Evolutionary conservation across 2,329 filamentous ascomycete species (phyloP).

Genomic region (Epichloe coenophiala): DNA sequence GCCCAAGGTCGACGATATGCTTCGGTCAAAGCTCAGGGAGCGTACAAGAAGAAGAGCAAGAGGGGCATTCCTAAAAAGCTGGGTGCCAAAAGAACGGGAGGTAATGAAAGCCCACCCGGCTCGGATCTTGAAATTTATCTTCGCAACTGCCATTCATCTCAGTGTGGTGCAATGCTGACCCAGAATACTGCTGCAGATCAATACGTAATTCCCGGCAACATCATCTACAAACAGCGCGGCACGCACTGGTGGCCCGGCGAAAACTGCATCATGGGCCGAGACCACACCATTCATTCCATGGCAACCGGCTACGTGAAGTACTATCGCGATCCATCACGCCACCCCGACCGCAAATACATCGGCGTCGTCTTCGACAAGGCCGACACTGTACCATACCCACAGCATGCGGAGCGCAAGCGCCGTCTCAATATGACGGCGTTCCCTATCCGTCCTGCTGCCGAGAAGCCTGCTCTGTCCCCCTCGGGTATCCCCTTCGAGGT

Average conservation of each 20-base stretch:
- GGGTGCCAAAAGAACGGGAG: slow-evolving; percentile 89
- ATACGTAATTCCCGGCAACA: slow-evolving; percentile 90
- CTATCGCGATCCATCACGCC: slow-evolving; percentile 73
- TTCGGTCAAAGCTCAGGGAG: slow-evolving; percentile 50
- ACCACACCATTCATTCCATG: slow-evolving; percentile 88
- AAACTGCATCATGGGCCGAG: slow-evolving; percentile 86
- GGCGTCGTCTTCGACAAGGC: slow-evolving; percentile 78
- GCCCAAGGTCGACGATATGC: slow-evolving; percentile 40
- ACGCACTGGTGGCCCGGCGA: slow-evolving; percentile 92
- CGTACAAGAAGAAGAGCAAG: slow-evolving; percentile 50
- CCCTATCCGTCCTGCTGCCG: slow-evolving; percentile 26
- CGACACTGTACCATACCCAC: slow-evolving; percentile 65
- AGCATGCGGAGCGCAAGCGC: slow-evolving; percentile 59
- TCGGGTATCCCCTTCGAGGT: slow-evolving; percentile 37
- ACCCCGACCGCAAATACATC: slow-evolving; percentile 87
- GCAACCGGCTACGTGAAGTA: slow-evolving; percentile 88
- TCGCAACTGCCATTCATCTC: neutral
- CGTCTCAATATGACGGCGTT: slow-evolving; percentile 58
- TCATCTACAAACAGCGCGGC: slow-evolving; percentile 93
- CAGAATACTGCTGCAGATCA: slow-evolving; percentile 46
- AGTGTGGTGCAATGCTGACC: neutral
- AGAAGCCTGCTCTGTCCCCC: slow-evolving; percentile 28
- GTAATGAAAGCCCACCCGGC: slow-evolving; percentile 35
- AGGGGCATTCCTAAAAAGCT: slow-evolving; percentile 64
- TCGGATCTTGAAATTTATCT: neutral